A percentile compares a stretch with the other conserved stretches of the same genome.
phyloP scores from a whole-genome alignment of 108 stramenopile genomes.

The Skeletonema menzelii region DNA sequence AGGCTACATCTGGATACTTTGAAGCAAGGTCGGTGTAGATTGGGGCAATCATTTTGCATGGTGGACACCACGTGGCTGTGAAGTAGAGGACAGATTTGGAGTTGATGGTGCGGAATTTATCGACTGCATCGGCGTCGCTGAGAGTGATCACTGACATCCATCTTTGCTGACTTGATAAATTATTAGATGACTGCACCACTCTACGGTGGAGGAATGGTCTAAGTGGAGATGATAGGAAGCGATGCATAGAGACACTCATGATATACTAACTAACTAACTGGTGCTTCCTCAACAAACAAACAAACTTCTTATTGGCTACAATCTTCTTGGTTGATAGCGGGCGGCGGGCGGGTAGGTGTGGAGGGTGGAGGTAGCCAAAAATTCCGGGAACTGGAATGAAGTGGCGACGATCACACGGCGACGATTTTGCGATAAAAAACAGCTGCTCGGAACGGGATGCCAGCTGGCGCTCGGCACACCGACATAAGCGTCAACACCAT shows the following conservation, averaged over 20 bases:
- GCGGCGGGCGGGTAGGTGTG: too few relatives aligned
- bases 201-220: not conserved
- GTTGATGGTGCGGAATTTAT: conserved; percentile 69
- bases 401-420: too few relatives aligned
- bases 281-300: too few relatives aligned
- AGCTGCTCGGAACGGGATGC: too few relatives aligned
- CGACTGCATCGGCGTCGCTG: conserved; percentile 61
- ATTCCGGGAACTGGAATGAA: too few relatives aligned
- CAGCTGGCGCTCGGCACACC: too few relatives aligned
- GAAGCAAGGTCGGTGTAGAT: conserved; percentile 71
- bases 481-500: too few relatives aligned
- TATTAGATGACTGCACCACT: not conserved
- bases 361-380: too few relatives aligned
- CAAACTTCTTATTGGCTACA: too few relatives aligned
- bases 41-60: conserved; percentile 67
- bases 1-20: conserved; percentile 64
- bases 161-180: conserved; percentile 27
- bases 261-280: too few relatives aligned
- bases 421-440: too few relatives aligned
- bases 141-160: conserved; percentile 72
- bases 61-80: conserved; percentile 78
- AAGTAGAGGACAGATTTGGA: conserved; percentile 75
- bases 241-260: not conserved
- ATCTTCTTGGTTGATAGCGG: too few relatives aligned
- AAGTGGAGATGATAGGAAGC: not conserved